Evolutionary conservation across 805 yeast genomes (phyloP), one percentile per base, ranked within the genome.

Genomic region (Teunomyces aglyptinius): DNA sequence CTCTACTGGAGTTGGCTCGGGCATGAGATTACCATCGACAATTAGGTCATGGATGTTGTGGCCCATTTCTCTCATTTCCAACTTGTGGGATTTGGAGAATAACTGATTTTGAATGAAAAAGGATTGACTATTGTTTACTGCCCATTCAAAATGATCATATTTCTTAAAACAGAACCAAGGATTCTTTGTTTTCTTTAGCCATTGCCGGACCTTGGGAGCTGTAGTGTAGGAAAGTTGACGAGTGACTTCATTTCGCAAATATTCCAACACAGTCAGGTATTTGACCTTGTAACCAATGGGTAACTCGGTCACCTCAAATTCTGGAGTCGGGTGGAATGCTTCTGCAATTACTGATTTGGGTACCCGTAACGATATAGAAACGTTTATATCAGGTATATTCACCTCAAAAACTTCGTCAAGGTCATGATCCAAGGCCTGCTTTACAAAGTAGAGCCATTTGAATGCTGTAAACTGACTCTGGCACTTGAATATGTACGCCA

Each of bases 1-100:
- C 65, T 92, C 98, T 7, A 89, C 63, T 0, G 96, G 83, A 0
- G 67, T 44, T 0, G 97, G 97, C 58, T 86, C 96, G 8, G 29
- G 31, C 12, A 24, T 2, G 10, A 6, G 18, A 1, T 43, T 55
- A 27, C 53, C 26, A 44, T 44, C 43, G 3, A 13, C 18, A 1
- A 13, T 12, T n/a, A 20, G 31, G 1, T 71, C 57, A 2, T 68
- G 58, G 3, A 78, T 69, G 47, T 73, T 71, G 44, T 74, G 75
- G 12, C 59, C 53, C 20, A 75, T 58, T 15, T 68, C 73, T 35
- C 95, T 69, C 16, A 86, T 61, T 58, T 90, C 92, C n/a, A 90
- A 7, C 78, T 71, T 47, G 60, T 63, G 49, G 56, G 60, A 59
- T 73, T 69, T 5, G 70, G 71, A 70, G 20, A 62, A 50, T 1